A percentile compares a stretch with the other conserved stretches of the same genome.
Conservation (phyloP, 345 rosid species). For the Eutrema japonicum region DNA sequence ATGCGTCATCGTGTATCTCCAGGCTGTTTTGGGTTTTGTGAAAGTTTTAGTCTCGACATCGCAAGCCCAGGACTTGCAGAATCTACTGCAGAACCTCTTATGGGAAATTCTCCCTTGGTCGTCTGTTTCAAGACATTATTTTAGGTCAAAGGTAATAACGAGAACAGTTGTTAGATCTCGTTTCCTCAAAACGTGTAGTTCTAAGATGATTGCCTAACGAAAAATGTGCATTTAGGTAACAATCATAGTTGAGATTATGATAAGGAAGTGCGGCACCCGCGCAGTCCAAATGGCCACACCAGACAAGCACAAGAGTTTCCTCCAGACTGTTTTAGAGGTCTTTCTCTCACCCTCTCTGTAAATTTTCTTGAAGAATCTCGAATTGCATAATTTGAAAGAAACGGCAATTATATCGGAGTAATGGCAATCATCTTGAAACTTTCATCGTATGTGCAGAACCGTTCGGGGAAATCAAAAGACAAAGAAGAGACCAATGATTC, state of each 20-base stretch:
- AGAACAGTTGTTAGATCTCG: conserved; percentile 2
- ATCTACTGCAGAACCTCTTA: conserved; percentile 58
- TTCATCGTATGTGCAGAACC: conserved; percentile 61
- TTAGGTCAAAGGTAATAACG: conserved; percentile 68
- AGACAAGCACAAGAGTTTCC: conserved; percentile 69
- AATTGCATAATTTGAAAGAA: not conserved
- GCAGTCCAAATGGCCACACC: conserved; percentile 70
- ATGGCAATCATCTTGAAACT: not conserved
- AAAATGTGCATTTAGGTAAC: conserved; percentile 59
- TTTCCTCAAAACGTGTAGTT: conserved; percentile 7
- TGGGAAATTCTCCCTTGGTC: conserved; percentile 78
- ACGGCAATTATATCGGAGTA: not conserved
- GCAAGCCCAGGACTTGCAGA: conserved; percentile 66
- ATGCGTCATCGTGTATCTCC: conserved; percentile 29
- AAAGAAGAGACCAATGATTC: conserved; percentile 49
- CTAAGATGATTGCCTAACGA: conserved; percentile 15
- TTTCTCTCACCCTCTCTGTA: not conserved
- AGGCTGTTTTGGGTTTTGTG: conserved; percentile 91
- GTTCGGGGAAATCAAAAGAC: conserved; percentile 57
- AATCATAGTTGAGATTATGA: conserved; percentile 79
- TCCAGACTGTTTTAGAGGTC: conserved; percentile 82
- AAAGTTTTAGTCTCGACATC: conserved; percentile 84
- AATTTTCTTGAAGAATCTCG: not conserved
- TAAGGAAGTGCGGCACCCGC: conserved; percentile 81
- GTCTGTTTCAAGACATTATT: conserved; percentile 84